phyloP scores from a whole-genome alignment of 2,329 filamentous ascomycete species.

The Cercospora beticola region DNA sequence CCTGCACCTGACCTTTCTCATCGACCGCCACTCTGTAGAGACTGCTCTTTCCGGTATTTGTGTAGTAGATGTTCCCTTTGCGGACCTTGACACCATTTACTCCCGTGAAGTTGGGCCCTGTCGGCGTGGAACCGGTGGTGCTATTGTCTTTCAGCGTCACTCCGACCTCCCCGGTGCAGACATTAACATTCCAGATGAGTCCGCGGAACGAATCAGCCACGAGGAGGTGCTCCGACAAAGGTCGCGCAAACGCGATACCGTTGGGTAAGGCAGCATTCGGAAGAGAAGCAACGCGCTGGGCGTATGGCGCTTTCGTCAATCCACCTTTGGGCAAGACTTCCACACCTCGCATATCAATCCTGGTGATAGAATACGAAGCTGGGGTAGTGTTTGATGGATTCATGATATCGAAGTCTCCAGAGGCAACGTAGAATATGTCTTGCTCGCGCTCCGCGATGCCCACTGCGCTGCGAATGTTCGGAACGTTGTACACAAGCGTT shows the following conservation, averaged over 20 bases:
- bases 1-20: background rate
- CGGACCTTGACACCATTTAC: constrained; percentile 13
- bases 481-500: constrained; percentile 11
- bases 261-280: background rate
- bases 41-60: constrained; percentile 6
- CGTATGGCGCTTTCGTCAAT: background rate
- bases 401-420: constrained; percentile 2
- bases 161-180: constrained; percentile 4
- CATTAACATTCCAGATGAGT: constrained; percentile 16
- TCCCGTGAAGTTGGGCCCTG: background rate
- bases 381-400: background rate
- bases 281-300: background rate
- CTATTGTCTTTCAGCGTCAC: constrained; percentile 12
- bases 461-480: constrained; percentile 9
- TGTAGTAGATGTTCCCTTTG: constrained; percentile 8
- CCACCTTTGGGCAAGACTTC: constrained; percentile 4
- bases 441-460: constrained; percentile 8
- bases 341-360: constrained; percentile 12
- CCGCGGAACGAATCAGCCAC: constrained; percentile 16
- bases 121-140: constrained; percentile 7
- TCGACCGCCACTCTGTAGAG: constrained; percentile 9
- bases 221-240: constrained; percentile 8
- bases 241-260: constrained; percentile 6
- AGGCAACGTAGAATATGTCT: constrained; percentile 13
- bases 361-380: constrained; percentile 5